Percentiles rank a stretch among this genome's conserved stretches.
These are phyloP conservation scores for Epichloe sylvatica DNA, from an alignment of 2,329 filamentous ascomycete species.

Conservation along the genomic window DNA sequence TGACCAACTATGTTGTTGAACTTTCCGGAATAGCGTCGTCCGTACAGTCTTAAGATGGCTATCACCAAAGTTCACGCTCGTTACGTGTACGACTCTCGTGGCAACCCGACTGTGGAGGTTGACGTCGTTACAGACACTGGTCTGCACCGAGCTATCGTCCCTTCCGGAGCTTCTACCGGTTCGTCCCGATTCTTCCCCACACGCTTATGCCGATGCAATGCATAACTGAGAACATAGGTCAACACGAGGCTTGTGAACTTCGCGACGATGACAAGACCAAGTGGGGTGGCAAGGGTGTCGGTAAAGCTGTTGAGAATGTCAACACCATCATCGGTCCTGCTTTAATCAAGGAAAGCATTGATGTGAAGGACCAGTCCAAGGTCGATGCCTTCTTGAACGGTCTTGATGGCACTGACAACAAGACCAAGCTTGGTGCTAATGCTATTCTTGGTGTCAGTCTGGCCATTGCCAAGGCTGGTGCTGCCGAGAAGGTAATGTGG, in stretches of 20 bases:
- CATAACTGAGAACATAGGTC: conserved; percentile 39
- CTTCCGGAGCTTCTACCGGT: conserved; percentile 92
- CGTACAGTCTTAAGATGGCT: conserved; percentile 51
- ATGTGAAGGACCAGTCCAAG: conserved; percentile 76
- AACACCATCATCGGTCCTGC: conserved; percentile 69
- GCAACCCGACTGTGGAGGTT: conserved; percentile 97
- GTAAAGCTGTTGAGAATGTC: conserved; percentile 76
- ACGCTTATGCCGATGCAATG: conserved; percentile 10
- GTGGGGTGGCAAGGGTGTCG: conserved; percentile 78
- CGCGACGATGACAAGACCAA: conserved; percentile 79
- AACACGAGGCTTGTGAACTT: conserved; percentile 84
- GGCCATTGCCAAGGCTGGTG: conserved; percentile 77
- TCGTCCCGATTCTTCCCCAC: conserved; percentile 24
- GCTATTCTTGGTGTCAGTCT: conserved; percentile 76
- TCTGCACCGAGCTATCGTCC: conserved; percentile 93
- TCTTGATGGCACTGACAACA: conserved; percentile 74
- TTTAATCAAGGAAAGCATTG: conserved; percentile 67
- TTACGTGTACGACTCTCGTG: conserved; percentile 95
- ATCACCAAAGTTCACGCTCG: conserved; percentile 84
- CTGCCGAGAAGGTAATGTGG: conserved; percentile 58
- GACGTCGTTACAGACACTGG: conserved; percentile 93
- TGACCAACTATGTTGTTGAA: not conserved
- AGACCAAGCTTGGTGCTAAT: conserved; percentile 78
- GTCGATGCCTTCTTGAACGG: conserved; percentile 75
- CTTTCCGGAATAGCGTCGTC: not conserved